These are phyloP conservation scores for Drosera capensis DNA, from an alignment of 148 eudicot genomes.

Conservation along the genomic window DNA sequence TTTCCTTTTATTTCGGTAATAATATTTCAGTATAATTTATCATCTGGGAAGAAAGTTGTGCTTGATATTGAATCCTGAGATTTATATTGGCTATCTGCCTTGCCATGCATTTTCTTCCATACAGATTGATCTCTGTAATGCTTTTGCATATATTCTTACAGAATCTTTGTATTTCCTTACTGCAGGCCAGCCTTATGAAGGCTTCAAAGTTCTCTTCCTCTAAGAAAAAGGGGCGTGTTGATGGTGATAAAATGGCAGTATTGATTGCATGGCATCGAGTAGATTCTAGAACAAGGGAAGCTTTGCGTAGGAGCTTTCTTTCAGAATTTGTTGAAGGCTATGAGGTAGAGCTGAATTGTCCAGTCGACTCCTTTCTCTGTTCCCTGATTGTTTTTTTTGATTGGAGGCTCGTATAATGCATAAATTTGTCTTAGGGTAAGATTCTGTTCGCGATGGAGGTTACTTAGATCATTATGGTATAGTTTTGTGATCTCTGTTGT, in stretches of 20 bases:
- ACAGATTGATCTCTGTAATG: no score
- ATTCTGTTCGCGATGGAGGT: no score
- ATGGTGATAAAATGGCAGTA: constrained; percentile 61
- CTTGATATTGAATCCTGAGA: no score
- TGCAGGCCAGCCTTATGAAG: constrained; percentile 44
- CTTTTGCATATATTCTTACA: neutral
- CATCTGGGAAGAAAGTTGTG: no score
- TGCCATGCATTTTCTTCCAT: neutral
- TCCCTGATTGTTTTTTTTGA: neutral
- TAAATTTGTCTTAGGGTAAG: neutral
- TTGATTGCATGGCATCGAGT: constrained; percentile 88
- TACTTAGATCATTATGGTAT: no score
- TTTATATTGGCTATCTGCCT: neutral
- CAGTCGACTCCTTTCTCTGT: neutral
- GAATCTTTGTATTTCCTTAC: neutral
- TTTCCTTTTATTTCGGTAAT: no score
- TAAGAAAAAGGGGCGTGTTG: constrained; percentile 34
- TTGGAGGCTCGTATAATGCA: no score
- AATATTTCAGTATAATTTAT: no score
- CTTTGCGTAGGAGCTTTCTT: constrained; percentile 71
- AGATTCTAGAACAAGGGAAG: constrained; percentile 80
- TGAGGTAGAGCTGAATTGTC: constrained; percentile 46
- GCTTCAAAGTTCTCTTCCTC: constrained; percentile 24
- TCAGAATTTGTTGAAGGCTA: constrained; percentile 48
- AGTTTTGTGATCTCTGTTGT: no score